A percentile compares a stretch with the other conserved stretches of the same genome.
These are phyloP conservation scores for Coemansia sp. DNA, from an alignment of 192 early-diverging fungal genomes.

Conservation along the genomic window DNA sequence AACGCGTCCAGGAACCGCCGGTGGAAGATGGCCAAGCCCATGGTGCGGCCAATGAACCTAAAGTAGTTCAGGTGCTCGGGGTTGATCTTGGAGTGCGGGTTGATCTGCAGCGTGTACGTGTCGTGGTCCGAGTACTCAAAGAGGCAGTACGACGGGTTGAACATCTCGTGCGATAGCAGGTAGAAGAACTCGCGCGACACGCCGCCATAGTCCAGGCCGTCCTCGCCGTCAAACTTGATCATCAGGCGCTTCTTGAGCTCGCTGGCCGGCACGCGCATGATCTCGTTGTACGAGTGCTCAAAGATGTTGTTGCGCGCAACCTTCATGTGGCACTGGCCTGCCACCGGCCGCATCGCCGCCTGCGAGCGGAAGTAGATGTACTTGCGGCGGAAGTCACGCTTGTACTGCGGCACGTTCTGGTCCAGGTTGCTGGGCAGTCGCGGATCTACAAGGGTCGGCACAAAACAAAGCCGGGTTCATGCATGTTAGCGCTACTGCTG, in stretches of 20 bases:
- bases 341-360: slow-evolving; percentile 77
- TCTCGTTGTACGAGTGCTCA: slow-evolving; percentile 92
- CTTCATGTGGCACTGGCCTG: slow-evolving; percentile 91
- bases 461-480: no score
- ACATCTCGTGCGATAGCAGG: slow-evolving; percentile 96
- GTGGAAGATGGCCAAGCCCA: slow-evolving; percentile 96
- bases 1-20: slow-evolving; percentile 94
- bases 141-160: slow-evolving; percentile 93
- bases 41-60: slow-evolving; percentile 94
- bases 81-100: slow-evolving; percentile 89
- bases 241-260: slow-evolving; percentile 96
- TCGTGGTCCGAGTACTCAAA: slow-evolving; percentile 98
- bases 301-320: slow-evolving; percentile 84
- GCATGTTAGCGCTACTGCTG: no score
- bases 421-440: slow-evolving; percentile 75
- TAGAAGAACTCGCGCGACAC: slow-evolving; percentile 98
- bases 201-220: slow-evolving; percentile 97
- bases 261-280: slow-evolving; percentile 84
- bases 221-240: slow-evolving; percentile 99
- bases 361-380: slow-evolving; percentile 95
- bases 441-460: slow-evolving; percentile 50
- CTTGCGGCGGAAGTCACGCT: slow-evolving; percentile 97
- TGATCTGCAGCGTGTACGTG: slow-evolving; percentile 98
- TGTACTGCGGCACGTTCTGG: slow-evolving; percentile 95
- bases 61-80: slow-evolving; percentile 98